phyloP scores from a whole-genome alignment of 2,329 filamentous ascomycete genomes.

The Pezicula carpinea region DNA sequence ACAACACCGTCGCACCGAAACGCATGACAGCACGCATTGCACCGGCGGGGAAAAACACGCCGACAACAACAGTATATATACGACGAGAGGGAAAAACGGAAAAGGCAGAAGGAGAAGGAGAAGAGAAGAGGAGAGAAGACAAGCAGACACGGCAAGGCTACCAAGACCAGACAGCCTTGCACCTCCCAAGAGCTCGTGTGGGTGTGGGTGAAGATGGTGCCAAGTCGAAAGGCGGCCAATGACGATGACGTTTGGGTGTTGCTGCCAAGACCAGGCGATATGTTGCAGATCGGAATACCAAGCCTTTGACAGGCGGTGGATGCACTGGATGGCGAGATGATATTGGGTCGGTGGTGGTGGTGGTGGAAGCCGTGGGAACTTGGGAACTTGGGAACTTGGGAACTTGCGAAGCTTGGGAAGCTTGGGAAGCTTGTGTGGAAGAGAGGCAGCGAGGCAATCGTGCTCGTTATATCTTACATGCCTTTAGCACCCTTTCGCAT shows the following conservation, averaged over 20 bases:
- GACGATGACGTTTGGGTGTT: not conserved
- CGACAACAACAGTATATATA: not conserved
- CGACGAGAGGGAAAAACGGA: no score
- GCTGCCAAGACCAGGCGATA: not conserved
- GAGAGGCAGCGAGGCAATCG: no score
- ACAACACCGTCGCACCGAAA: slow-evolving; percentile 15
- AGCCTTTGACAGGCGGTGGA: not conserved
- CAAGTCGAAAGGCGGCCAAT: slow-evolving; percentile 2
- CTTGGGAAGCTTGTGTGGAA: no score
- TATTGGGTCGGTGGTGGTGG: no score
- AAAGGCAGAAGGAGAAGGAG: no score
- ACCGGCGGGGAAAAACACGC: not conserved
- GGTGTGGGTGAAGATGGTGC: not conserved
- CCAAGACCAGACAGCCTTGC: not conserved
- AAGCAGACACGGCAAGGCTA: not conserved
- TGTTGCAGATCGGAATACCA: not conserved
- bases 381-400: no score
- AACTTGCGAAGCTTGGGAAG: no score
- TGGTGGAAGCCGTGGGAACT: no score
- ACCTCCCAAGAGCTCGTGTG: not conserved
- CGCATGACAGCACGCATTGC: slow-evolving; percentile 11
- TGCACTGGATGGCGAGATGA: no score
- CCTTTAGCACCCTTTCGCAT: no score
- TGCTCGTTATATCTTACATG: no score
- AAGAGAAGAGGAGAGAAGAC: no score